Evolutionary conservation across 2,329 filamentous ascomycete genomes (phyloP).

Genomic region (Trichoderma endophyticum): DNA sequence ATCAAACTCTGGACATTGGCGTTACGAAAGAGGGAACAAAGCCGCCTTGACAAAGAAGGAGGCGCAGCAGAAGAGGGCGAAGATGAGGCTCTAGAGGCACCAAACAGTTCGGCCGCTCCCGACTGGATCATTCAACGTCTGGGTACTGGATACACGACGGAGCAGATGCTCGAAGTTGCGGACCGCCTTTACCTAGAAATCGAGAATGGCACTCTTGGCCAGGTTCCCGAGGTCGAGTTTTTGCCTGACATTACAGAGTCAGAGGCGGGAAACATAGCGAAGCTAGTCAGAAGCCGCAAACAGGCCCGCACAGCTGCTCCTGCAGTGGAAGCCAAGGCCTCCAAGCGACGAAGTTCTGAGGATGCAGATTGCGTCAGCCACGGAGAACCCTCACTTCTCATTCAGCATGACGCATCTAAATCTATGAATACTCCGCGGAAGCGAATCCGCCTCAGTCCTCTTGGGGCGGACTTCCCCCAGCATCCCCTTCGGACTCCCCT

Average conservation of each 20-base stretch:
- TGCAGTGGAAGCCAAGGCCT: constrained; percentile 19
- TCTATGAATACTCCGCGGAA: constrained; percentile 24
- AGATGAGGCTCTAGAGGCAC: constrained; percentile 28
- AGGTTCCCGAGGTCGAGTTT: constrained; percentile 59
- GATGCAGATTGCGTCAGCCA: constrained; percentile 3
- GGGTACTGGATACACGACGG: constrained; percentile 46
- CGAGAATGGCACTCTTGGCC: constrained; percentile 37
- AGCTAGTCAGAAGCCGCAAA: constrained; percentile 24
- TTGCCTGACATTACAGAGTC: constrained; percentile 51
- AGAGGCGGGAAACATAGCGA: constrained; percentile 25
- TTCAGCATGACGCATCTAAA: not conserved
- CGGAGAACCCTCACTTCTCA: not conserved
- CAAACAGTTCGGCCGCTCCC: constrained; percentile 43
- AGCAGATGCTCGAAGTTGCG: constrained; percentile 47
- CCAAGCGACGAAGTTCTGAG: constrained; percentile 28
- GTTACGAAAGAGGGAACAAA: constrained; percentile 62
- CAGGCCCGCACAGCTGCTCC: constrained; percentile 18
- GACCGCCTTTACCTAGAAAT: constrained; percentile 45
- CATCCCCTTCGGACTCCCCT: not conserved
- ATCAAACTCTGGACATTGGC: constrained; percentile 56
- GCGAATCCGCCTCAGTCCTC: constrained; percentile 23
- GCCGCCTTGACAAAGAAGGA: constrained; percentile 44
- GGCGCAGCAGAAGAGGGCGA: constrained; percentile 31
- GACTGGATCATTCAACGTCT: constrained; percentile 48
- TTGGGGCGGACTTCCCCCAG: not conserved